Percentiles rank a stretch among this genome's conserved stretches.
Evolutionary conservation across 495 filamentous ascomycete species (phyloP).

Genomic region (Penicillium mononematosum): DNA sequence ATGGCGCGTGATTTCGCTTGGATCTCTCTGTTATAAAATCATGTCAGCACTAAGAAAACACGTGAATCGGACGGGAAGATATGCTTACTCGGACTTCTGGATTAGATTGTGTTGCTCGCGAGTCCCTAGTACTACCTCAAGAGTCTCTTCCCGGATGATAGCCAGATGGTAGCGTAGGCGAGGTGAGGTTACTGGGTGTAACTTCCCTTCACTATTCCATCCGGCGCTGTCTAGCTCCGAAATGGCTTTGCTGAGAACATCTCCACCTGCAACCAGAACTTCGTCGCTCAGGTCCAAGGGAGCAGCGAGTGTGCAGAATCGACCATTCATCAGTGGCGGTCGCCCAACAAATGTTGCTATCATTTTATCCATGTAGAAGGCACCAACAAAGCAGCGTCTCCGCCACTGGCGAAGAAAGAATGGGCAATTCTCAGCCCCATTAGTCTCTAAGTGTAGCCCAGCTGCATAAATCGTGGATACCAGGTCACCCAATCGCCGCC

Average conservation of each 20-base stretch:
- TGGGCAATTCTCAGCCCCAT: constrained; percentile 42
- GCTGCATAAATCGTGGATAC: constrained; percentile 54
- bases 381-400: constrained; percentile 52
- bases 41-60: neutral
- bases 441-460: constrained; percentile 56
- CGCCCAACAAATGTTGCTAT: constrained; percentile 56
- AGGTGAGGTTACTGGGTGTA: constrained; percentile 41
- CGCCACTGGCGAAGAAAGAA: constrained; percentile 53
- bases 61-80: neutral
- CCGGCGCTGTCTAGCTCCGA: constrained; percentile 49
- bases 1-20: constrained; percentile 32
- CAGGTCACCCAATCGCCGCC: constrained; percentile 53
- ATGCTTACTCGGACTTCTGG: constrained; percentile 45
- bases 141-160: constrained; percentile 54
- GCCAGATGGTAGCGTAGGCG: constrained; percentile 52
- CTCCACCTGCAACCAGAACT: constrained; percentile 47
- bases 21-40: constrained; percentile 28
- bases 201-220: constrained; percentile 49
- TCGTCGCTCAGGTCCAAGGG: constrained; percentile 59
- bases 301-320: constrained; percentile 54
- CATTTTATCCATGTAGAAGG: constrained; percentile 52
- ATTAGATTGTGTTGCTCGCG: constrained; percentile 38
- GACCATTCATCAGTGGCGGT: constrained; percentile 54
- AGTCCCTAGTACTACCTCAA: constrained; percentile 58
- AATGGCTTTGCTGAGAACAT: constrained; percentile 41